phyloP scores from a whole-genome alignment of 2,329 filamentous ascomycete species.

The Trichoderma lentiforme region DNA sequence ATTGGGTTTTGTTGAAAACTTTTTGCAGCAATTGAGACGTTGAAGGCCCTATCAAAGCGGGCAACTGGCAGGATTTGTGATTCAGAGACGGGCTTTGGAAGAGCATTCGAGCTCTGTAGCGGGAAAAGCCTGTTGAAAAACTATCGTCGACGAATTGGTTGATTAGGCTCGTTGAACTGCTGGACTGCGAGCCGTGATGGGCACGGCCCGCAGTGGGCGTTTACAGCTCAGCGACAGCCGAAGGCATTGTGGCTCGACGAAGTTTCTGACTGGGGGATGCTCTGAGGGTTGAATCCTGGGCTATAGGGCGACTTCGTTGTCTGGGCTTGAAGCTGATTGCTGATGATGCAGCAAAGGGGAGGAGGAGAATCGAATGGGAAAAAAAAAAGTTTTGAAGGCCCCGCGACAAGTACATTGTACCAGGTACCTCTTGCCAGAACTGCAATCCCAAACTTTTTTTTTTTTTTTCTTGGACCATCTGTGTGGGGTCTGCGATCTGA shows the following conservation, averaged over 20 bases:
- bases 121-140: constrained; percentile 56
- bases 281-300: constrained; percentile 27
- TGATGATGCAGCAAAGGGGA: constrained; percentile 27
- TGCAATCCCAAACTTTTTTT: constrained; percentile 5
- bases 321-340: constrained; percentile 41
- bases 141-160: constrained; percentile 58
- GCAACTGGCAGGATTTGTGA: constrained; percentile 31
- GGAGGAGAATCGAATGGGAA: background rate
- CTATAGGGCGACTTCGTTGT: constrained; percentile 62
- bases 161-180: constrained; percentile 73
- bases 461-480: constrained; percentile 1
- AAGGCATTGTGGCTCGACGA: constrained; percentile 68
- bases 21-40: constrained; percentile 16
- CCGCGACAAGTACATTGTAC: constrained; percentile 17
- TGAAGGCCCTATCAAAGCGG: constrained; percentile 29
- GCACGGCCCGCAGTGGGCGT: constrained; percentile 72
- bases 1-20: background rate
- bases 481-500: constrained; percentile 25
- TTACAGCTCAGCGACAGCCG: constrained; percentile 89
- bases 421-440: constrained; percentile 18
- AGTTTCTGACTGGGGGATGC: constrained; percentile 49
- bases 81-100: constrained; percentile 40
- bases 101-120: constrained; percentile 39
- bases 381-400: constrained; percentile 15
- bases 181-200: constrained; percentile 69